Conservation (phyloP, 1,284 basidiomycete species). For the Ganoderma boninense region DNA sequence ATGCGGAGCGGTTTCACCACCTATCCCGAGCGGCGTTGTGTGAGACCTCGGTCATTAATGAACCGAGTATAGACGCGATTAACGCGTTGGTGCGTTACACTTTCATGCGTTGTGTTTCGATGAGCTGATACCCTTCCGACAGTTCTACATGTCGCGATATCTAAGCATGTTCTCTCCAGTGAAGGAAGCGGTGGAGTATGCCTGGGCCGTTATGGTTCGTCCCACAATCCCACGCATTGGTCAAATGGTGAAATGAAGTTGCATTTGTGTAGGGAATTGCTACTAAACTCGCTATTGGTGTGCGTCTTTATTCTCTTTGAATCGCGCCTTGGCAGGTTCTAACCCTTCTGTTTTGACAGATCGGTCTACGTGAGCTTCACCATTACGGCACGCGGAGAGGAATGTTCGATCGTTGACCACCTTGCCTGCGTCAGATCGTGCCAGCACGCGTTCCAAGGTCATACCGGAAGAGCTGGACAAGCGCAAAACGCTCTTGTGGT, state of each 20-base stretch:
- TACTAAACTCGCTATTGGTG: slow-evolving; percentile 56
- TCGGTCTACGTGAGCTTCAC: slow-evolving; percentile 61
- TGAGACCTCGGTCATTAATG: slow-evolving; percentile 68
- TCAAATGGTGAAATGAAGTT: not conserved
- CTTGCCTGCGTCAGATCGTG: slow-evolving; percentile 56
- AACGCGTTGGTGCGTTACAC: slow-evolving; percentile 62
- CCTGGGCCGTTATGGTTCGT: slow-evolving; percentile 71
- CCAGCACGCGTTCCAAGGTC: slow-evolving; percentile 61
- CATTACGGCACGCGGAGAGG: not conserved
- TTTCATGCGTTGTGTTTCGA: not conserved
- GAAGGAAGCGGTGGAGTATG: slow-evolving; percentile 70
- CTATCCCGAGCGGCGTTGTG: slow-evolving; percentile 66
- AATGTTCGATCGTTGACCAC: slow-evolving; percentile 13
- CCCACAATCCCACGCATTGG: slow-evolving; percentile 39
- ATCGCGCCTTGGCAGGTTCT: slow-evolving; percentile 17
- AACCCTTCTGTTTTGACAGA: slow-evolving; percentile 46
- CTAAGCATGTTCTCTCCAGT: slow-evolving; percentile 74
- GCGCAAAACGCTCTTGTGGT: slow-evolving; percentile 66
- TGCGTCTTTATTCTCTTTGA: slow-evolving; percentile 45
- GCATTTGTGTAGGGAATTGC: slow-evolving; percentile 37
- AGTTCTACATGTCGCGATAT: slow-evolving; percentile 81
- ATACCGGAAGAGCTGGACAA: slow-evolving; percentile 60
- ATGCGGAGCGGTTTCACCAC: slow-evolving; percentile 70
- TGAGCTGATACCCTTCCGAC: slow-evolving; percentile 19
- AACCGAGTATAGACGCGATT: slow-evolving; percentile 71